Conservation (phyloP, 2,329 filamentous ascomycete genomes). For the Penicillium aurantiogriseum region DNA sequence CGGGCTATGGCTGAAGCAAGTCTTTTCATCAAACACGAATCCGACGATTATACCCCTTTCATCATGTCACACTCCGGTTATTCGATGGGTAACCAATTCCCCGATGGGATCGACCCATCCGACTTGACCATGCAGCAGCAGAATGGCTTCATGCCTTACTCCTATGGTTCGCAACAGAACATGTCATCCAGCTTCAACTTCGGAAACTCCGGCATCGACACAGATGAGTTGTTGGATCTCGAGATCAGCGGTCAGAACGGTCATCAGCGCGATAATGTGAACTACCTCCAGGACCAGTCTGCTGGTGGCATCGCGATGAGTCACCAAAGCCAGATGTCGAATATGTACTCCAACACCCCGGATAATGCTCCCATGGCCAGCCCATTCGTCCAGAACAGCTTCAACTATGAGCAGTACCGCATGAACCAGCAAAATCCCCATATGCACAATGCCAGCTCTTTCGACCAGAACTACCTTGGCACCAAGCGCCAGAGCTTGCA, state of each 20-base stretch:
- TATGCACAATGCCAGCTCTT: conserved; percentile 42
- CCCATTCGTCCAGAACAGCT: conserved; percentile 73
- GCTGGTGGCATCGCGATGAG: conserved; percentile 56
- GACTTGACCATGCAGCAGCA: conserved; percentile 70
- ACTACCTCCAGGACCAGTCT: conserved; percentile 53
- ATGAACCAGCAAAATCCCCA: conserved; percentile 51
- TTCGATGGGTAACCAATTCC: conserved; percentile 56
- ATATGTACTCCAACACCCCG: conserved; percentile 85
- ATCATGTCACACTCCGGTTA: conserved; percentile 51
- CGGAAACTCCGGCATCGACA: conserved; percentile 74
- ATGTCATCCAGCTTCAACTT: conserved; percentile 71
- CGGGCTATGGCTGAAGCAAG: conserved; percentile 54
- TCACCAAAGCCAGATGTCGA: conserved; percentile 65
- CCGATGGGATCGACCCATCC: conserved; percentile 74
- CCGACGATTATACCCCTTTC: conserved; percentile 59
- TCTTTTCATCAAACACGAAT: conserved; percentile 67
- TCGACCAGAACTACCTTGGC: conserved; percentile 58
- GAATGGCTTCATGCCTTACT: conserved; percentile 52
- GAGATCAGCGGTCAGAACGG: conserved; percentile 45
- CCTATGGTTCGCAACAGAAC: conserved; percentile 63
- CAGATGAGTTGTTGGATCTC: conserved; percentile 80
- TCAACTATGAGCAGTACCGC: conserved; percentile 74
- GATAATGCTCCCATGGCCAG: conserved; percentile 91
- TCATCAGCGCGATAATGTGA: conserved; percentile 36
- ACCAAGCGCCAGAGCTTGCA: conserved; percentile 62